A percentile compares a stretch with the other conserved stretches of the same genome.
Evolutionary conservation across 1,139 yeast species (phyloP).

Genomic region (Scheffersomyces quercinus): DNA sequence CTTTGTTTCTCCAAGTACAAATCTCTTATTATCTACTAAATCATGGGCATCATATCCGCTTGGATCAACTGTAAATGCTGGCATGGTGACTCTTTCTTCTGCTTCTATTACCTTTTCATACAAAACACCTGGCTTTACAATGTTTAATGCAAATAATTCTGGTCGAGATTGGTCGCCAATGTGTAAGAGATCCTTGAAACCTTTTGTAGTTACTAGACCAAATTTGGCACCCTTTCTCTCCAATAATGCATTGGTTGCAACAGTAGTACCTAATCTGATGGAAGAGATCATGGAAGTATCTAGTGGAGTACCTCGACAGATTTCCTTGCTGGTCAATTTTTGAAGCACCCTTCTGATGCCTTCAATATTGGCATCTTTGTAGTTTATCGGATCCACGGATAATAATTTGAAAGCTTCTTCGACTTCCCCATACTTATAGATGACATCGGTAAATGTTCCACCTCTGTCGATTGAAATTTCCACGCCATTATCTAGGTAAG

Average conservation of each 20-base stretch:
- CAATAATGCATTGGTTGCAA: conserved; percentile 73
- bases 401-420: conserved; percentile 20
- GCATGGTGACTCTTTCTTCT: conserved; percentile 73
- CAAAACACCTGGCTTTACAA: conserved; percentile 57
- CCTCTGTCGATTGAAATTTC: conserved; percentile 22
- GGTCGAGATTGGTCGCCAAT: conserved; percentile 80
- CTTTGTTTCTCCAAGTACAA: conserved; percentile 57
- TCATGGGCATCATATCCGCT: conserved; percentile 25
- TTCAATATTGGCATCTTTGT: conserved; percentile 24
- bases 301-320: conserved; percentile 17
- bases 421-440: conserved; percentile 11
- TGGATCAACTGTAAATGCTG: conserved; percentile 65
- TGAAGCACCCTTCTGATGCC: conserved; percentile 23
- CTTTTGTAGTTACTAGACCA: conserved; percentile 65
- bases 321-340: conserved; percentile 9
- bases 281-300: conserved; percentile 41
- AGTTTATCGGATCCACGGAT: conserved; percentile 22
- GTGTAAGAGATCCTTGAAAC: conserved; percentile 60
- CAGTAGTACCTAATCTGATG: conserved; percentile 78
- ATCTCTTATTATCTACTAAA: conserved; percentile 14
- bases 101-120: conserved; percentile 65
- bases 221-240: conserved; percentile 69
- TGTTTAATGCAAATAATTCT: conserved; percentile 61
- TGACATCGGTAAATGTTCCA: conserved; percentile 25
- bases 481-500: not conserved